These are phyloP conservation scores for Phaeodactylum tricornutum DNA, from an alignment of 108 stramenopile genomes.

Conservation along the genomic window DNA sequence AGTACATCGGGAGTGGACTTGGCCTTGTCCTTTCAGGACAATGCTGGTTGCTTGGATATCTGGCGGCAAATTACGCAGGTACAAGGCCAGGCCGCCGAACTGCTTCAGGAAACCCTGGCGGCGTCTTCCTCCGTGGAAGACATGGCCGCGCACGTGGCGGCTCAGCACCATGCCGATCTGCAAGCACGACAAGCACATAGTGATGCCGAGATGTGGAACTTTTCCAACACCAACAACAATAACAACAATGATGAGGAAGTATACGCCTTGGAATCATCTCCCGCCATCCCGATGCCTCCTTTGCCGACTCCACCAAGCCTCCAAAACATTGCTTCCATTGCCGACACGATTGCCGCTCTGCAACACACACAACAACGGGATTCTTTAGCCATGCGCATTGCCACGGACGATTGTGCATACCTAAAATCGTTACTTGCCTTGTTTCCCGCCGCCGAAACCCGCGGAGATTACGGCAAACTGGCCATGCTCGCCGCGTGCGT, in stretches of 20 bases:
- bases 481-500: slow-evolving; percentile 61
- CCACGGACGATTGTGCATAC: slow-evolving; percentile 68
- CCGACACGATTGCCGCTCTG: slow-evolving; percentile 46
- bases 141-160: slow-evolving; percentile 32
- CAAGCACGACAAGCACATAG: slow-evolving; percentile 36
- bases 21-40: slow-evolving; percentile 83
- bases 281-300: slow-evolving; percentile 22
- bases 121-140: slow-evolving; percentile 12
- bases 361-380: slow-evolving; percentile 62
- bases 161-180: slow-evolving; percentile 34
- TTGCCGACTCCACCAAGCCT: slow-evolving; percentile 67
- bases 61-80: slow-evolving; percentile 76
- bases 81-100: slow-evolving; percentile 61
- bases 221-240: slow-evolving; percentile 11
- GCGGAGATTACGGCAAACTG: slow-evolving; percentile 36
- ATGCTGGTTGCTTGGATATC: slow-evolving; percentile 79
- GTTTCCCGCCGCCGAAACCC: slow-evolving; percentile 47
- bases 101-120: slow-evolving; percentile 12
- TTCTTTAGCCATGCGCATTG: slow-evolving; percentile 51
- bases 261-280: neutral
- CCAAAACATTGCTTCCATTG: slow-evolving; percentile 53
- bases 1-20: slow-evolving; percentile 57
- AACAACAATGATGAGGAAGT: slow-evolving; percentile 3
- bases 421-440: slow-evolving; percentile 47
- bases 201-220: slow-evolving; percentile 26